Percentiles rank a stretch among this genome's conserved stretches.
Conservation (phyloP, 2,329 filamentous ascomycete species). For the Arachnomyces sp. region DNA sequence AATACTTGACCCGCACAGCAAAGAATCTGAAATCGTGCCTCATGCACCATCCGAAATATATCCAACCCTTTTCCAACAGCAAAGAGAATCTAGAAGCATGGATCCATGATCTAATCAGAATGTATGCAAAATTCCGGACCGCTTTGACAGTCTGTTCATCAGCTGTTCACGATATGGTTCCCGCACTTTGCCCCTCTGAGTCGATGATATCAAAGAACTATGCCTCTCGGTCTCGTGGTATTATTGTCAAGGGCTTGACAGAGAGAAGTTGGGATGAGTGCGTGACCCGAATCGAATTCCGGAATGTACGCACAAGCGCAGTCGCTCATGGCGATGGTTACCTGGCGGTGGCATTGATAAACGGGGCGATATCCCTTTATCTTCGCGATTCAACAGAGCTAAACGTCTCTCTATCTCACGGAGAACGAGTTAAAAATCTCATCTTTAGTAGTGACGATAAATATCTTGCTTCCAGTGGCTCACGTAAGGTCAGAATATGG, state of each 20-base stretch:
- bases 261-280: conserved; percentile 28
- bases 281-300: conserved; percentile 23
- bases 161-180: conserved; percentile 27
- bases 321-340: conserved; percentile 18
- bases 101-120: conserved; percentile 25
- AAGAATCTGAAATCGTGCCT: conserved; percentile 26
- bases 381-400: conserved; percentile 17
- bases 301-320: conserved; percentile 16
- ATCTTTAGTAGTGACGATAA: conserved; percentile 18
- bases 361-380: conserved; percentile 25
- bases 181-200: conserved; percentile 25
- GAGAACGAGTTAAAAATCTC: conserved; percentile 19
- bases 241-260: conserved; percentile 18
- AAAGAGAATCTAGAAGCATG: conserved; percentile 22
- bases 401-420: conserved; percentile 15
- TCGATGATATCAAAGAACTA: conserved; percentile 19
- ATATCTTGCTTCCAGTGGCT: conserved; percentile 18
- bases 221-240: background rate
- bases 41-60: conserved; percentile 1
- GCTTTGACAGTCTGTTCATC: conserved; percentile 25
- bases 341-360: conserved; percentile 25
- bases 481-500: conserved; percentile 15
- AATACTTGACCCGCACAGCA: conserved; percentile 19
- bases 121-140: conserved; percentile 25
- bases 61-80: conserved; percentile 7